Conservation (phyloP, 208 protist genomes). For the Spongospora subterranea region DNA sequence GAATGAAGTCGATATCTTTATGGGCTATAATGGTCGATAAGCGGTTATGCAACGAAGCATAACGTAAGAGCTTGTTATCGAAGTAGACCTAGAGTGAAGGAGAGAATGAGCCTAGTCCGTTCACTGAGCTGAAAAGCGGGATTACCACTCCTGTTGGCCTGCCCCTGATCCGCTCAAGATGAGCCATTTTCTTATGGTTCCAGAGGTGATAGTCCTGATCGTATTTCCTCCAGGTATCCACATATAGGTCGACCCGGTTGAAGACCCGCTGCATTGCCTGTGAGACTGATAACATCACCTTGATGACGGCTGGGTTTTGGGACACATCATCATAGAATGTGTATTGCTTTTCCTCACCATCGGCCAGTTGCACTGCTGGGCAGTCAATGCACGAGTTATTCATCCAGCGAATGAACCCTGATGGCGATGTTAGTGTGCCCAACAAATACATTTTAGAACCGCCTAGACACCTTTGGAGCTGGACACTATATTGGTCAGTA, state of each 20-base stretch:
- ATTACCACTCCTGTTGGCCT: slow-evolving; percentile 50
- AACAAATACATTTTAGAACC: neutral
- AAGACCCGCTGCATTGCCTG: slow-evolving; percentile 56
- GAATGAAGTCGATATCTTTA: slow-evolving; percentile 53
- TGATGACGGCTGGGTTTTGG: slow-evolving; percentile 55
- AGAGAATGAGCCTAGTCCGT: neutral
- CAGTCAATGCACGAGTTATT: slow-evolving; percentile 51
- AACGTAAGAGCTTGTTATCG: slow-evolving; percentile 24
- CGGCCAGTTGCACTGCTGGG: slow-evolving; percentile 20
- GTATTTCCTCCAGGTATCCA: slow-evolving; percentile 22
- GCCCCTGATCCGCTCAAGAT: slow-evolving; percentile 54
- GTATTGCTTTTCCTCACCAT: slow-evolving; percentile 52
- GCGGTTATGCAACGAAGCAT: neutral
- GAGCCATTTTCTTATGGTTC: slow-evolving; percentile 49
- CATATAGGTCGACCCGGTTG: slow-evolving; percentile 40
- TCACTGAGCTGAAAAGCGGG: slow-evolving; percentile 40
- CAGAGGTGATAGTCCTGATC: slow-evolving; percentile 48
- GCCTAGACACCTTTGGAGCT: slow-evolving; percentile 35
- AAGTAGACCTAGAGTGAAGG: neutral
- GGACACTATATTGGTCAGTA: slow-evolving; percentile 36
- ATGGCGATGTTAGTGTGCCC: neutral
- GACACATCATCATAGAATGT: slow-evolving; percentile 58
- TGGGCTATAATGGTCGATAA: neutral
- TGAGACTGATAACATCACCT: slow-evolving; percentile 46
- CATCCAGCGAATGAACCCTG: slow-evolving; percentile 54